Base-by-base conservation (phyloP, 495 filamentous ascomycete species). In the Daldinia bambusicola region DNA sequence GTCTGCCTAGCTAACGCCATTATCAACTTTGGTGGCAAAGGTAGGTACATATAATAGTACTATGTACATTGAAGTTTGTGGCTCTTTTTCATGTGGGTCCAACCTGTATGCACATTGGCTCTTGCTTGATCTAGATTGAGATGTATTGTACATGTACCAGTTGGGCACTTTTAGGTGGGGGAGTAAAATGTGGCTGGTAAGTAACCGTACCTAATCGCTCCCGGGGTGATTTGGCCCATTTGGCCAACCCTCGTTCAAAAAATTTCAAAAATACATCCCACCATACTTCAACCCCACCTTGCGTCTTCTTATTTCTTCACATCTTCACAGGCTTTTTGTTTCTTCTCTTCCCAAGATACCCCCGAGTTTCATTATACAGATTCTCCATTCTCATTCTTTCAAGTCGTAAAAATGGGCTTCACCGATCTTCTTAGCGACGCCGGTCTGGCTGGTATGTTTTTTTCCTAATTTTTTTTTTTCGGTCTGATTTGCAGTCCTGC, bases 361-460 rank as follows among this genome's bases (percentile, higher is more conserved):
- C 73, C 67, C 45, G 52, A 67, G 52, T 58, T 55, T 55, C 38
- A 65, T 66, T 67, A 45, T 65, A 74, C 45, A 61, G 55, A 66
- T 48, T 66, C 41, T 69, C 61, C 45, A 59, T 60, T 57, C 31
- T 64, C 55, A 36, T 59, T 63, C 66, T 59, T 66, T 66, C 66
- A 41, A 59, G 7, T 61, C 69, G 45, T 16, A 31, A 74, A 74
- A 55, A 99, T 99, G 95, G 95, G 95, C 83, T 98, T 98, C 89
- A 90, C 91, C 72, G 94, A 99, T 85, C 89, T 99, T 73, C 81
- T 91, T 80, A 89, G 91, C 78, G 94, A 95, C 75, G 87, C 92
- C 85, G 94, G 95, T 79, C 86, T 95, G 64, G 87, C 92, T 79
- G 80, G 94, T 97, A 89, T 77, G 65, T 68, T 55, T 0, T 41